Base-by-base conservation (phyloP, 176 grass and related monocot genomes). In the Cenchrus americanus region DNA sequence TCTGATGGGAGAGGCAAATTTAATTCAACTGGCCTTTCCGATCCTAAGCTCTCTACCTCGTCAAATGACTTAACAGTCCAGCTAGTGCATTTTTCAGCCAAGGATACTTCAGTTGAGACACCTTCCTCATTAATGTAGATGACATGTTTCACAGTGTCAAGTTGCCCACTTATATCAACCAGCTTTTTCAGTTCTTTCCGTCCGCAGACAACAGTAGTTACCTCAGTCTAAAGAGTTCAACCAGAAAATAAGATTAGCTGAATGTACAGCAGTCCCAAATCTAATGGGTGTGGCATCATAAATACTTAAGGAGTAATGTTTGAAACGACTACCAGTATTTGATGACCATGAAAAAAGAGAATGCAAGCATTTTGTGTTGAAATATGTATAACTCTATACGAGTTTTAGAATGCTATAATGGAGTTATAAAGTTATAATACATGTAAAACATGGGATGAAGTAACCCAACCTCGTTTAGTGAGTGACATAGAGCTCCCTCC, bases 101-200 rank as follows among this genome's bases (percentile, higher is more conserved):
- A 62, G 48, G 93, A 94, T 77, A 92, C 81, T 61, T 94, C 96
- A 90, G 62, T 87, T 78, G 87, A 87, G 70, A 92, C 65, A 49
- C 91, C 93, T 54, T 86, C 93, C 66, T 99, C 96, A 60, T 90
- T 80, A 50, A 99, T 82, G 81, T 95, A 96, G 82, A 99, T 89
- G 27, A 96, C 93, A 71, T 89, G 87, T 75, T 92, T 96, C 78
- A 99, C 86, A 65, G 80, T 96, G 48, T 90, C 85, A 85, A 99
- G 93, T 86, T 94, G 93, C 47, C 65, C 85, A 80, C 80, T 94
- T 89, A 96, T 94, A 80, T 90, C 85, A 66, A 96, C 66, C 88
- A 99, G 87, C 51, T 94, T 99, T 81, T 99, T 99, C 62, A 99
- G 57, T 96, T 99, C 93, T 84, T 96, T 96, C 15, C 37, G 48